Evolutionary conservation across 2,329 filamentous ascomycete species (phyloP), one percentile per base, ranked within the genome.

Genomic region (Penicillium concentricum): DNA sequence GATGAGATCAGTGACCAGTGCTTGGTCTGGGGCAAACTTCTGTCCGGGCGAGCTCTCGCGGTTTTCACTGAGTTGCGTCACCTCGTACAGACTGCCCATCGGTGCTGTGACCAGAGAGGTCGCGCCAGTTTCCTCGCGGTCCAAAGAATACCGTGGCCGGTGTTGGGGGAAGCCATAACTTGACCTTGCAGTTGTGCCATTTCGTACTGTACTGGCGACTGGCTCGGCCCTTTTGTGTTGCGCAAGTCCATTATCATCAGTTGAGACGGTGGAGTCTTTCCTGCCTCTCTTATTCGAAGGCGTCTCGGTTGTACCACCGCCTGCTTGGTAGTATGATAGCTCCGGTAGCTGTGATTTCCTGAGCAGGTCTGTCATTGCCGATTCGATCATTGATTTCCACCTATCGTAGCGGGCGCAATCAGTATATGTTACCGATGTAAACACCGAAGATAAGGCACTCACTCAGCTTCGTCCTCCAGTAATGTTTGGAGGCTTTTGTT

Each of bases 401-500:
- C 73, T 75, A 5, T 28, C 28, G 13, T 51, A 34, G 48, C 20
- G 35, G 26, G 59, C 37, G 20, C 34, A 10, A 45, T 69, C 54
- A 64, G 58, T 45, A 35, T 39, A 44, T 13, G 13, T 45, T 47
- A 9, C 18, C 46, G 22, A 18, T 24, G 16, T 47, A 41, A 32
- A 28, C 18, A 42, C 7, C 64, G 34, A 67, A 55, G 38, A 20
- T 34, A 45, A 54, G 43, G 37, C 18, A 49, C 72, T 63, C 74
- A 78, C 67, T 80, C 78, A 10, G 75, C 74, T 60, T 82, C 79
- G 56, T 81, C 78, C 51, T 75, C 73, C 22, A 82, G 73, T 63
- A 82, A 67, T 10, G 79, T 81, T 64, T 79, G 76, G 24, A 79
- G 71, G 57, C 79, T 82, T 58, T 82, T 82, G 63, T 83, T 82